Percentiles rank a stretch among this genome's conserved stretches.
These are phyloP conservation scores for Phylloporus sp. DNA, from an alignment of 768 basidiomycete genomes.

Conservation along the genomic window DNA sequence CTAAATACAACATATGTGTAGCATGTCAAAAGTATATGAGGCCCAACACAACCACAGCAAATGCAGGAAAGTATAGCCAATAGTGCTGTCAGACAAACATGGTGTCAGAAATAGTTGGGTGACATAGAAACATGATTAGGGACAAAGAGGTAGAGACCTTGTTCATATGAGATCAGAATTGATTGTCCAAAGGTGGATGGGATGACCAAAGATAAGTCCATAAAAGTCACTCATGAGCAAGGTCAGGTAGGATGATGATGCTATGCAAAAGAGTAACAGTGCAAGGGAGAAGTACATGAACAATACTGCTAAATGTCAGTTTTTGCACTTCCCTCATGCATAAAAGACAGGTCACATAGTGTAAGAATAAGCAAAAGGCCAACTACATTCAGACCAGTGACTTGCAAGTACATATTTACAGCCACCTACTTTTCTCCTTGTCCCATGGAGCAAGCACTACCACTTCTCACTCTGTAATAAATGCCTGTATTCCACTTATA, in stretches of 20 bases:
- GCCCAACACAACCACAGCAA: constrained; percentile 62
- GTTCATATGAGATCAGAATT: constrained; percentile 1
- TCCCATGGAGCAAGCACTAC: constrained; percentile 68
- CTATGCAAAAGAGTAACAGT: constrained; percentile 77
- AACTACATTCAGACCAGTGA: constrained; percentile 36
- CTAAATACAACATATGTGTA: constrained; percentile 54
- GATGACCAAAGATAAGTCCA: constrained; percentile 63
- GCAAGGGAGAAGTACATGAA: constrained; percentile 78
- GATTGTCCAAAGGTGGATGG: background rate
- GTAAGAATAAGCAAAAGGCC: constrained; percentile 46
- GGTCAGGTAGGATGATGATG: constrained; percentile 81
- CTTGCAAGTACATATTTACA: constrained; percentile 24
- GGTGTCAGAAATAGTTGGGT: background rate
- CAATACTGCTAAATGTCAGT: constrained; percentile 46
- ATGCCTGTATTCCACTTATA: constrained; percentile 71
- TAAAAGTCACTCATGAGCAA: constrained; percentile 87
- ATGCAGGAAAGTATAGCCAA: constrained; percentile 87
- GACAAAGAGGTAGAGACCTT: constrained; percentile 51
- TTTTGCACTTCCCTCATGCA: background rate
- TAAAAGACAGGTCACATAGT: constrained; percentile 22
- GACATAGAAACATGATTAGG: constrained; percentile 9
- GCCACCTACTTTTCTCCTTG: constrained; percentile 53
- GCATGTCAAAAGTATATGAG: constrained; percentile 84
- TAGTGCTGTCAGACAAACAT: constrained; percentile 51
- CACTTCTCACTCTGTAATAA: constrained; percentile 59